Evolutionary conservation across 495 filamentous ascomycete genomes (phyloP), one percentile per base, ranked within the genome.

Genomic region (Endocarpon pusillum): DNA sequence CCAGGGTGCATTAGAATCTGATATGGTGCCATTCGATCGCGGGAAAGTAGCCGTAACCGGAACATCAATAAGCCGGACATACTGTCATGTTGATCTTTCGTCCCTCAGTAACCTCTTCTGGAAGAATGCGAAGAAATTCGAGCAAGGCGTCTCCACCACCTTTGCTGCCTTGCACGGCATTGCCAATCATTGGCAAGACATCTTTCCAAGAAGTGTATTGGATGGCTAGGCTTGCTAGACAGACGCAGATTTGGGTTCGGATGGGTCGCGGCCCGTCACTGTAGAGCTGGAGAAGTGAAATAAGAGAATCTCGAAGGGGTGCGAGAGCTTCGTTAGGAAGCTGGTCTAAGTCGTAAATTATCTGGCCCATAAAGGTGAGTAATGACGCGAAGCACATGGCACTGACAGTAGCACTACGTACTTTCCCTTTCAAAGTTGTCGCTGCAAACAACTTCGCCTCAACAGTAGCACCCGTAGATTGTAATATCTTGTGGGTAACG

Each of bases 101-200:
- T 57, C 91, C 89, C 64, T 96, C 89, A 32, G 82, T 96, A 53
- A 99, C 91, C 69, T 99, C 89, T 64, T 99, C 89, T 14, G 89
- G 89, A 30, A 99, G 71, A 46, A 99, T 85, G 49, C 75, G 84
- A 36, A 99, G 64, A 55, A 99, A 96, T 50, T 96, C 91, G 41
- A 99, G 58, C 43, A 94, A 78, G 51, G 80, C 86, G 34, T 86
- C 75, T 42, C 77, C 69, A 28, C 78, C 71, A 43, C 74, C 74
- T 48, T 69, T 73, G 32, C 87, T 83, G n/a, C n/a, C n/a, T n/a
- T n/a, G n/a, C 27, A 99, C 64, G 10, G 75, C 65, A 21, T 73
- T 65, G 16, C 91, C 82, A 19, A 96, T 78, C 19, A 73, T 67
- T 15, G 66, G 65, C 42, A 99, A 57, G 15, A 96, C 89, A 59